Percentiles rank a stretch among this genome's conserved stretches.
phyloP scores from a whole-genome alignment of 345 rosid species.

The Salix udensis region DNA sequence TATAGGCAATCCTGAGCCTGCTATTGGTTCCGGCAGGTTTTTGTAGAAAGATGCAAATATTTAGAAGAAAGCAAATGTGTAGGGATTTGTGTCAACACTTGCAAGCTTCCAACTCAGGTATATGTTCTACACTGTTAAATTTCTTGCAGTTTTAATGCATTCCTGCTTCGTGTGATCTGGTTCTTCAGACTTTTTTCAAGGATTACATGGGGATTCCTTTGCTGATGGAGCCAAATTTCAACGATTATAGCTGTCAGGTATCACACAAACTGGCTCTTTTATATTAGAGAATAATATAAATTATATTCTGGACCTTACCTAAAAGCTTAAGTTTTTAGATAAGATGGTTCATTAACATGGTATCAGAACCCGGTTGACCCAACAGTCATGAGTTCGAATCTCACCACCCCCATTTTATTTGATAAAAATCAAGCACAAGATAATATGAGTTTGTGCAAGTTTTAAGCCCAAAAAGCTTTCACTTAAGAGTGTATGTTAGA shows the following conservation, averaged over 20 bases:
- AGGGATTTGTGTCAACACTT: constrained; percentile 78
- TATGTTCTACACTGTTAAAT: not conserved
- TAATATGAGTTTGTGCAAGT: too few species aligned
- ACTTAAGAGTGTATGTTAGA: too few species aligned
- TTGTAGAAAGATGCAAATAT: constrained; percentile 84
- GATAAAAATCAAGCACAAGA: too few species aligned
- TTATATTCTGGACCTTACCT: too few species aligned
- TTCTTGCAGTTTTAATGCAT: not conserved
- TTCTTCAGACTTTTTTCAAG: constrained; percentile 62
- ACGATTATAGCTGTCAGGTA: constrained; percentile 88
- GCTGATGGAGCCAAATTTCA: constrained; percentile 87
- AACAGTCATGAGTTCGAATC: too few species aligned
- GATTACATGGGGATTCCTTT: constrained; percentile 85
- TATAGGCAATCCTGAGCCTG: too few species aligned
- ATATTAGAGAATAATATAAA: too few species aligned
- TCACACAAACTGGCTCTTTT: not conserved
- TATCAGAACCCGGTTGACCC: too few species aligned
- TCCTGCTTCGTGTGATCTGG: not conserved
- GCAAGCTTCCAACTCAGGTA: constrained; percentile 96
- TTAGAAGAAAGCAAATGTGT: constrained; percentile 92
- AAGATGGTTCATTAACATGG: too few species aligned
- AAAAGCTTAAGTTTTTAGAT: too few species aligned
- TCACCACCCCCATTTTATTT: too few species aligned
- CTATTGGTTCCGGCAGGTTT: constrained; percentile 44
- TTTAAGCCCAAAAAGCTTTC: too few species aligned